These are phyloP conservation scores for Ophiosphaerella korrae DNA, from an alignment of 2,329 filamentous ascomycete genomes.

Conservation along the genomic window DNA sequence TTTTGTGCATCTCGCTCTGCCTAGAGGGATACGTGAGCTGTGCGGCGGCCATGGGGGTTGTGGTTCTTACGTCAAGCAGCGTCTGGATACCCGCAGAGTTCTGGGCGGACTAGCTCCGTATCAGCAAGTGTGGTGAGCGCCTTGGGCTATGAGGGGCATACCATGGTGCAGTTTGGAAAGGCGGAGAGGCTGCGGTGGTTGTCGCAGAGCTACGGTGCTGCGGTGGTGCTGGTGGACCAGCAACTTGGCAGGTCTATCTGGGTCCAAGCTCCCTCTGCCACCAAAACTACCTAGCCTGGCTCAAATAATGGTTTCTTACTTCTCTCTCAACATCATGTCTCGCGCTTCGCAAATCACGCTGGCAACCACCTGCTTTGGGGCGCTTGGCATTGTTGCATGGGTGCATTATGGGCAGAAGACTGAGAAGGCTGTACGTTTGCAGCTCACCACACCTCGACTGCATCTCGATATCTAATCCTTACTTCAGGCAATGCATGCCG, in stretches of 20 bases:
- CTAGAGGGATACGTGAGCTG: slow-evolving; percentile 59
- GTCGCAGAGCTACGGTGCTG: slow-evolving; percentile 25
- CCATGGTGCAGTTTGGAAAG: slow-evolving; percentile 31
- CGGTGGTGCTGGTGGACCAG: slow-evolving; percentile 34
- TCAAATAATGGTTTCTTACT: background rate
- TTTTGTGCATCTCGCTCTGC: slow-evolving; percentile 98
- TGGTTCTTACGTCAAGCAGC: slow-evolving; percentile 83
- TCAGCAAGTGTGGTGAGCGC: slow-evolving; percentile 21
- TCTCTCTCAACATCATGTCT: slow-evolving; percentile 68
- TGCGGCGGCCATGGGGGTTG: slow-evolving; percentile 27
- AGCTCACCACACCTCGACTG: background rate
- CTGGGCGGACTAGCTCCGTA: slow-evolving; percentile 77
- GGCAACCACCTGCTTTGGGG: slow-evolving; percentile 74
- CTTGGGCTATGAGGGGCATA: slow-evolving; percentile 5
- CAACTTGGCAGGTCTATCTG: slow-evolving; percentile 17
- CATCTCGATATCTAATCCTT: slow-evolving; percentile 13
- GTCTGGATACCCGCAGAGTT: slow-evolving; percentile 99
- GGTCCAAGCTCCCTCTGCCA: slow-evolving; percentile 40
- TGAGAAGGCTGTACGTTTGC: slow-evolving; percentile 68
- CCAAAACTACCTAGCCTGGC: slow-evolving; percentile 17
- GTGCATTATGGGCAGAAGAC: slow-evolving; percentile 88
- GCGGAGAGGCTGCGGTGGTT: slow-evolving; percentile 18
- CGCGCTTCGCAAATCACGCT: slow-evolving; percentile 87
- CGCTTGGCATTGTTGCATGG: slow-evolving; percentile 76
- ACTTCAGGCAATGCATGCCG: slow-evolving; percentile 86